Evolutionary conservation across 2,329 filamentous ascomycete species (phyloP).

Genomic region (Xylariomycetidae sp.): DNA sequence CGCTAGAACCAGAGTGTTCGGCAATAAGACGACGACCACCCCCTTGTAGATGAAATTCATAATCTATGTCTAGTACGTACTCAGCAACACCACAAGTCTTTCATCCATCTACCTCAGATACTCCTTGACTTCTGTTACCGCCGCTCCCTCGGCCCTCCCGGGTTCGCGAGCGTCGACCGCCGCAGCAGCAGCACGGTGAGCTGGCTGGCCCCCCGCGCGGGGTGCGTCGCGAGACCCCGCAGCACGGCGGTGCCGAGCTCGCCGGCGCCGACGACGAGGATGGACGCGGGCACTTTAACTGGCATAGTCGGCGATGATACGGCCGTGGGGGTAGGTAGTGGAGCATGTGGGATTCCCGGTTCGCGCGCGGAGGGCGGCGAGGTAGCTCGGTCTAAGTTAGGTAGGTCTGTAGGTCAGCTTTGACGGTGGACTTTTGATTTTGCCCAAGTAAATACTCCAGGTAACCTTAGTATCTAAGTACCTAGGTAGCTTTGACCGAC

Average conservation of each 20-base stretch:
- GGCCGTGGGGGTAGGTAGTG: not conserved
- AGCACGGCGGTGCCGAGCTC: conserved; percentile 57
- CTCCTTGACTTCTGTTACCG: conserved; percentile 22
- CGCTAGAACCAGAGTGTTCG: not conserved
- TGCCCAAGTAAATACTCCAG: too few species aligned
- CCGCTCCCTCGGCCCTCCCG: conserved; percentile 7
- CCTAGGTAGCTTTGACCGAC: too few species aligned
- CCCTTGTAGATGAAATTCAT: too few species aligned
- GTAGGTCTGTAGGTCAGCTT: too few species aligned
- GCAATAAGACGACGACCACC: not conserved
- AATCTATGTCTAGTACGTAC: too few species aligned
- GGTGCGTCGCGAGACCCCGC: conserved; percentile 41
- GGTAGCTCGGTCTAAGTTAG: too few species aligned
- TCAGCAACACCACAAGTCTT: not conserved
- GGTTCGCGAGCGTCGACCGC: conserved; percentile 35
- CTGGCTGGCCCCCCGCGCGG: conserved; percentile 25
- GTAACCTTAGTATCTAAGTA: too few species aligned
- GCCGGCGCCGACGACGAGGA: conserved; percentile 61
- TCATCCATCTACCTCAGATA: conserved; percentile 23
- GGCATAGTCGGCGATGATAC: conserved; percentile 1
- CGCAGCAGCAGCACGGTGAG: conserved; percentile 51
- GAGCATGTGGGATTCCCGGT: too few species aligned
- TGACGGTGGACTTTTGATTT: too few species aligned
- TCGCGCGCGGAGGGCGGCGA: too few species aligned
- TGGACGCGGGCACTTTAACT: conserved; percentile 17